A percentile compares a stretch with the other conserved stretches of the same genome.
Conservation (phyloP, 768 basidiomycete genomes). For the Tephrocybe rancida region DNA sequence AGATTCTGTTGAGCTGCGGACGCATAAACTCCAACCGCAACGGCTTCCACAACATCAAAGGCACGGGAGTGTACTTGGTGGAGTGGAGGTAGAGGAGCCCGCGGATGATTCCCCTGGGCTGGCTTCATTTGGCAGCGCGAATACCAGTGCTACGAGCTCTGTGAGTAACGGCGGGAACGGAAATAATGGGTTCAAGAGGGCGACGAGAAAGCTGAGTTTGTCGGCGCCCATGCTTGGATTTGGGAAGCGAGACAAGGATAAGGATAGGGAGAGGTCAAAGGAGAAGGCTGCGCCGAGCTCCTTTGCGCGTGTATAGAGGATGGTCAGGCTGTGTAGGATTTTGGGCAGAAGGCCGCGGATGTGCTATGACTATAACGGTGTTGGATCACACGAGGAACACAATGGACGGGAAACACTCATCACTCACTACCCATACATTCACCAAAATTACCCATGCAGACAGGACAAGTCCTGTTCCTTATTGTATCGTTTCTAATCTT, state of each 20-base stretch:
- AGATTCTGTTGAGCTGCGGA: background rate
- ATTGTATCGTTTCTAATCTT: slow-evolving; percentile 1
- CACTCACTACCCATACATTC: background rate
- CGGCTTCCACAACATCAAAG: background rate
- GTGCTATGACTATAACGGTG: background rate
- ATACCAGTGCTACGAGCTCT: slow-evolving; percentile 21
- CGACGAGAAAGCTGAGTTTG: slow-evolving; percentile 71
- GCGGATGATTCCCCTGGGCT: slow-evolving; percentile 5
- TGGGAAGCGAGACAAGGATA: slow-evolving; percentile 56
- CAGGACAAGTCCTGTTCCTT: background rate
- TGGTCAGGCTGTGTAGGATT: background rate
- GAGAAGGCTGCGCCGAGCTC: slow-evolving; percentile 18
- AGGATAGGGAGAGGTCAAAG: slow-evolving; percentile 26
- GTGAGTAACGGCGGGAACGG: slow-evolving; percentile 7
- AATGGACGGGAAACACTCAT: background rate
- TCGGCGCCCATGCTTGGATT: slow-evolving; percentile 61
- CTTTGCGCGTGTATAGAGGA: slow-evolving; percentile 3
- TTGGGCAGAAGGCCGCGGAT: background rate
- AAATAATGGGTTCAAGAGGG: slow-evolving; percentile 32
- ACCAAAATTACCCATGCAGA: background rate
- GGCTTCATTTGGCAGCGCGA: slow-evolving; percentile 8
- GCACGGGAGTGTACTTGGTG: slow-evolving; percentile 6
- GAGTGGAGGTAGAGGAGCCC: slow-evolving; percentile 1
- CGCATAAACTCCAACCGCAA: background rate
- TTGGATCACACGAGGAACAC: background rate